These are phyloP conservation scores for Eucalyptus polybractea DNA, from an alignment of 345 rosid species.

Conservation along the genomic window DNA sequence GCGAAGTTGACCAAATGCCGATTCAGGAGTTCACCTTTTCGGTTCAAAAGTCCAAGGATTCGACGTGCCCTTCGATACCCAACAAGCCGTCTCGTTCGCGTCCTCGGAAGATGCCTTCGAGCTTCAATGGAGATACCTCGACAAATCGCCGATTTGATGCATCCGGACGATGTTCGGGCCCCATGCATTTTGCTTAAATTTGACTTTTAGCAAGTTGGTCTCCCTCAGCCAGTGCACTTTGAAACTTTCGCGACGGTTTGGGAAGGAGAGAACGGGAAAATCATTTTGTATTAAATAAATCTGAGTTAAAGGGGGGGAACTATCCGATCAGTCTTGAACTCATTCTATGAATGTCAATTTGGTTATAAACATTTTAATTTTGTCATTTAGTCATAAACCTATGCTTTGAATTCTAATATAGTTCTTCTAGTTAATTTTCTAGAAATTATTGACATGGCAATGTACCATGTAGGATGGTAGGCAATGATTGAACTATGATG, in stretches of 20 bases:
- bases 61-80: neutral
- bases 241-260: neutral
- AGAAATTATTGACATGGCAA: too few relatives aligned
- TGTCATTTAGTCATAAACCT: too few relatives aligned
- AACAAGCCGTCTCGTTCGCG: neutral
- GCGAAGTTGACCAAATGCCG: neutral
- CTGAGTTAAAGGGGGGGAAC: neutral
- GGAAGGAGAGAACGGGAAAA: neutral
- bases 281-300: too few relatives aligned
- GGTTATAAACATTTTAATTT: too few relatives aligned
- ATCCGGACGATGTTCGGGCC: neutral
- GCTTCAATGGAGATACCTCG: neutral
- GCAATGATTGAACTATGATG: fast-evolving
- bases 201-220: neutral
- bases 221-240: neutral
- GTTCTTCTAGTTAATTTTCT: fast-evolving
- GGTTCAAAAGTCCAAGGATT: too few relatives aligned
- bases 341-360: too few relatives aligned
- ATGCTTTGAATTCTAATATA: neutral
- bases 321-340: too few relatives aligned
- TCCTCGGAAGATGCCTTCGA: neutral
- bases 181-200: neutral
- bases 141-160: neutral
- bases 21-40: neutral
- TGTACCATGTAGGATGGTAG: too few relatives aligned